phyloP scores from a whole-genome alignment of 768 basidiomycete species.

The Kwoniella sp. region DNA sequence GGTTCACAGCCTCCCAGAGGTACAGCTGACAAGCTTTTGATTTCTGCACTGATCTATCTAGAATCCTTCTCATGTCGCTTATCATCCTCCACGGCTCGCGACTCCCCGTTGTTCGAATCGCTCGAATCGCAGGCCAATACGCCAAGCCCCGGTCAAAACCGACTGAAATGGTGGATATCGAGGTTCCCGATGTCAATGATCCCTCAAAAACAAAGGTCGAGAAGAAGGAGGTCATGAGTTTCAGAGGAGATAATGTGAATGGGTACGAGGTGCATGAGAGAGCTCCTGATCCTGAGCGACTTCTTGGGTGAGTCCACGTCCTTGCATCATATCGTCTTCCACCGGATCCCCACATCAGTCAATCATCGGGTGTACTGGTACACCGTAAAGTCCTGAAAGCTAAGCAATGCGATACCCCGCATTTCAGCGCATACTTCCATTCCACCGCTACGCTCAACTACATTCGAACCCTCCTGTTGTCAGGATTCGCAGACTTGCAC shows the following conservation, averaged over 20 bases:
- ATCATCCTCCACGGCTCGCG: constrained; percentile 93
- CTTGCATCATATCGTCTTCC: neutral
- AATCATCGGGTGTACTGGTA: too few relatives aligned
- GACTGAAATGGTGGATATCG: constrained; percentile 74
- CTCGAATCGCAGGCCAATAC: constrained; percentile 91
- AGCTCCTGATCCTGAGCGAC: constrained; percentile 82
- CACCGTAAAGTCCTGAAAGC: too few relatives aligned
- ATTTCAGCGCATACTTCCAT: constrained; percentile 85
- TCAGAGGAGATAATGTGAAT: constrained; percentile 97
- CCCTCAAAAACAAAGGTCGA: constrained; percentile 23
- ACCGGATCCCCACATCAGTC: too few relatives aligned
- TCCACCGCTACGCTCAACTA: constrained; percentile 92
- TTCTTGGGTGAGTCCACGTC: constrained; percentile 66
- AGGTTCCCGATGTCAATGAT: constrained; percentile 27
- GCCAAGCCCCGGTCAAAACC: constrained; percentile 88
- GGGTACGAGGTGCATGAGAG: constrained; percentile 74
- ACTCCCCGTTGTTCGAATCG: constrained; percentile 74
- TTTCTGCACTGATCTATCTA: too few relatives aligned
- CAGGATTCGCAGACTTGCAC: constrained; percentile 90
- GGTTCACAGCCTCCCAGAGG: too few relatives aligned
- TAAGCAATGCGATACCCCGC: neutral
- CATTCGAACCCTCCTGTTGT: constrained; percentile 80
- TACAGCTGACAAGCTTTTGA: too few relatives aligned
- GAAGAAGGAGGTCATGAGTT: constrained; percentile 72
- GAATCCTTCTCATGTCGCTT: constrained; percentile 88